Evolutionary conservation across 441 rosid species (phyloP).

Genomic region (Mallotus japonicus): DNA sequence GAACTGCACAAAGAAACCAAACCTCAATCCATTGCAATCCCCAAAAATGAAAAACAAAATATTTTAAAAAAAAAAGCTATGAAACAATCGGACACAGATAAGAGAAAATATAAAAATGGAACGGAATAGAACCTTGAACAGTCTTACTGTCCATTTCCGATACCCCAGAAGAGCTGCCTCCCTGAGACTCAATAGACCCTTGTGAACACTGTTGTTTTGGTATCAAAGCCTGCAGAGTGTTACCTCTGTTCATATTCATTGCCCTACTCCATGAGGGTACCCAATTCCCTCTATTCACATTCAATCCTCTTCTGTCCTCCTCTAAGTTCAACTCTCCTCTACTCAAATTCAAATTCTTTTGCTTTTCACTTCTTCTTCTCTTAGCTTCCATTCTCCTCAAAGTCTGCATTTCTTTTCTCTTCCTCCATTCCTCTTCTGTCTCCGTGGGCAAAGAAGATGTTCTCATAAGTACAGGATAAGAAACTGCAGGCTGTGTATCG

Average conservation of each 20-base stretch:
- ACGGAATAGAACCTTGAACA: conserved; percentile 47
- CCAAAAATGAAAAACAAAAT: neutral
- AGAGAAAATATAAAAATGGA: neutral
- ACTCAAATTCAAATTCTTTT: conserved; percentile 44
- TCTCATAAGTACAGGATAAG: conserved; percentile 52
- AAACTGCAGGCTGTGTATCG: conserved; percentile 24
- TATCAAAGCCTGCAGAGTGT: conserved; percentile 40
- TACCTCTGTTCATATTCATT: conserved; percentile 27
- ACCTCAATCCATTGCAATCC: conserved; percentile 6
- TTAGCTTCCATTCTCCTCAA: conserved; percentile 88
- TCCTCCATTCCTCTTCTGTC: conserved; percentile 94
- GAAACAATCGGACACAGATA: neutral
- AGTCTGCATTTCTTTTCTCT: conserved; percentile 84
- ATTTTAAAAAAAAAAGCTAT: neutral
- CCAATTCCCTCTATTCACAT: conserved; percentile 28
- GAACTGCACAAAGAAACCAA: neutral
- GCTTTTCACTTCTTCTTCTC: conserved; percentile 81
- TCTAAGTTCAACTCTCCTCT: conserved; percentile 35
- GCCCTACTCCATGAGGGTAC: conserved; percentile 33
- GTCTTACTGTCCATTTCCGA: conserved; percentile 59
- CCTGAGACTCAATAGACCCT: conserved; percentile 58
- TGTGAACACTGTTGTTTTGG: conserved; percentile 32
- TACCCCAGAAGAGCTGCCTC: conserved; percentile 55
- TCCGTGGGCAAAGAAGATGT: conserved; percentile 80
- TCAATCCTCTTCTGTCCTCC: conserved; percentile 31